phyloP scores from a whole-genome alignment of 768 basidiomycete species.

The Boletus reticulatus region DNA sequence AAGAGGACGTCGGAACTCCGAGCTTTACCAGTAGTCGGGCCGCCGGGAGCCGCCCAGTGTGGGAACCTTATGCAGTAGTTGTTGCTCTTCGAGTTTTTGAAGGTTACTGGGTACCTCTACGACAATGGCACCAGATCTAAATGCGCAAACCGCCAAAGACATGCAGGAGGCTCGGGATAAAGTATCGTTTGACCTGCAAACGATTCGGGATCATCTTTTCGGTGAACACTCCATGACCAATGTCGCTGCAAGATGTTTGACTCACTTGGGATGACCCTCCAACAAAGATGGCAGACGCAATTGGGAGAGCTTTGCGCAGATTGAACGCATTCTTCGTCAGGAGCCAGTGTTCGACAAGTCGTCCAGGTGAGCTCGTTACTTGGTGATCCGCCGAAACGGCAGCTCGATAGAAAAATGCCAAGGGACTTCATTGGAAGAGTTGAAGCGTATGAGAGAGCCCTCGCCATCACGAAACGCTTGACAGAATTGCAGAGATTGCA shows the following conservation, averaged over 20 bases:
- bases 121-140: constrained; percentile 28
- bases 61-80: too few species aligned
- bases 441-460: constrained; percentile 54
- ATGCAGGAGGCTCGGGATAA: constrained; percentile 48
- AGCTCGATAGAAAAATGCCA: not conserved
- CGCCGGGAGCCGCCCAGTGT: not conserved
- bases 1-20: too few species aligned
- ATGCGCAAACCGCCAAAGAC: constrained; percentile 48
- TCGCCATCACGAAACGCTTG: constrained; percentile 53
- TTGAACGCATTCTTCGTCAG: constrained; percentile 45
- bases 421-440: constrained; percentile 60
- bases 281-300: constrained; percentile 44
- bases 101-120: not conserved
- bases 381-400: not conserved
- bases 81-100: too few species aligned
- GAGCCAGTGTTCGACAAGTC: constrained; percentile 64
- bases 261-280: not conserved
- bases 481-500: constrained; percentile 57
- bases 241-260: not conserved
- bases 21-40: too few species aligned
- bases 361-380: constrained; percentile 37
- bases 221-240: constrained; percentile 33
- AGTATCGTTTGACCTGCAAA: constrained; percentile 41
- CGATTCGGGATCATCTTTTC: constrained; percentile 49
- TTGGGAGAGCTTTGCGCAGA: constrained; percentile 47